Percentiles rank a stretch among this genome's conserved stretches.
These are phyloP conservation scores for Panaeolus cyanescens DNA, from an alignment of 768 basidiomycete species.

Conservation along the genomic window DNA sequence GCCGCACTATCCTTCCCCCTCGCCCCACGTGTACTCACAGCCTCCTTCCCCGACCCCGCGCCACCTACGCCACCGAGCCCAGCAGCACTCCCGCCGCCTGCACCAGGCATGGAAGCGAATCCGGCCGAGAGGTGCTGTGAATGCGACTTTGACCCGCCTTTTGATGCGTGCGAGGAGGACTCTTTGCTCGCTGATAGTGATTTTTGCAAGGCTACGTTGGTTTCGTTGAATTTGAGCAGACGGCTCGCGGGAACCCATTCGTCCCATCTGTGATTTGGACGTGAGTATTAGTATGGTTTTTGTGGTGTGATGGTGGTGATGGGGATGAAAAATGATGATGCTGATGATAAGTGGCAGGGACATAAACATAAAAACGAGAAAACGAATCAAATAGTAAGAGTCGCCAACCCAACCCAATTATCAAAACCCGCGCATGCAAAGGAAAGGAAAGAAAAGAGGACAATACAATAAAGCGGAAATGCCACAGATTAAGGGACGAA, in stretches of 20 bases:
- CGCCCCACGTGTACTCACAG: slow-evolving; percentile 18
- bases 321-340: too few species aligned
- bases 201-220: slow-evolving; percentile 79
- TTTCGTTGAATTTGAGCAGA: slow-evolving; percentile 83
- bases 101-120: slow-evolving; percentile 18
- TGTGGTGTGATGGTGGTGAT: too few species aligned
- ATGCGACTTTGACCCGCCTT: not conserved
- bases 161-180: not conserved
- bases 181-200: slow-evolving; percentile 40
- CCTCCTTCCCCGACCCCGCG: slow-evolving; percentile 18
- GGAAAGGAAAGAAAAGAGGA: too few species aligned
- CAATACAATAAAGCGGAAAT: too few species aligned
- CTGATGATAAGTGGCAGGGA: too few species aligned
- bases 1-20: slow-evolving; percentile 32
- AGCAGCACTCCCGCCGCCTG: slow-evolving; percentile 25
- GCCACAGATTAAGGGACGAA: not conserved
- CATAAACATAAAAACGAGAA: too few species aligned
- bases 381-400: too few species aligned
- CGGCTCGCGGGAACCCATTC: slow-evolving; percentile 90
- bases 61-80: slow-evolving; percentile 14
- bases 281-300: too few species aligned
- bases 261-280: slow-evolving; percentile 80
- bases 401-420: too few species aligned
- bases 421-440: too few species aligned
- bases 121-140: not conserved